Percentiles rank a stretch among this genome's conserved stretches.
These are phyloP conservation scores for Sphagnum contortum DNA, from an alignment of 225 moss, liverwort and hornwort genomes.

Conservation along the genomic window DNA sequence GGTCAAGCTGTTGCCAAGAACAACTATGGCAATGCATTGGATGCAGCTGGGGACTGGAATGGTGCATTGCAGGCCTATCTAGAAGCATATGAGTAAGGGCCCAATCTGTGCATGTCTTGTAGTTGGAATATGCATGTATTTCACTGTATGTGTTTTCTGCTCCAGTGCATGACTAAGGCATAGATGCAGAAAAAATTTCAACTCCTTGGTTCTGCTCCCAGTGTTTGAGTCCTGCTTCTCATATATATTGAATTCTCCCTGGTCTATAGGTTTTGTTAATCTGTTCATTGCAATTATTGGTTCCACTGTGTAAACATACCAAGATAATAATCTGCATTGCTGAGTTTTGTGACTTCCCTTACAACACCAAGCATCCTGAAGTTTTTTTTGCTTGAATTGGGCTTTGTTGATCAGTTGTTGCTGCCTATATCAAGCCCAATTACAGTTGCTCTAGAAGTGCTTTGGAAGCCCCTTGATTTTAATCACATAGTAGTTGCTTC, in stretches of 20 bases:
- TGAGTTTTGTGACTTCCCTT: no score
- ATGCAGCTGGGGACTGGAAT: slow-evolving; percentile 49
- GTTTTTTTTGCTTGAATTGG: no score
- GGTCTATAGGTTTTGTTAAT: neutral
- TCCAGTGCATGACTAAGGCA: neutral
- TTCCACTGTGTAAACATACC: no score
- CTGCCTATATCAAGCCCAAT: no score
- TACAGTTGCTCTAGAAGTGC: no score
- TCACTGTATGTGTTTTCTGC: neutral
- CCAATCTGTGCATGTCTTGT: neutral
- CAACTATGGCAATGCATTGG: slow-evolving; percentile 82
- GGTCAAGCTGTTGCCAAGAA: slow-evolving; percentile 82
- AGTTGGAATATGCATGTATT: neutral
- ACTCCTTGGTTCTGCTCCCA: neutral
- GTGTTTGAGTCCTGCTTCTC: neutral
- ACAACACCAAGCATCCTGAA: no score
- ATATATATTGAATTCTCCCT: neutral
- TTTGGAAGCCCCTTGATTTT: no score
- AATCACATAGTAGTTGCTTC: no score
- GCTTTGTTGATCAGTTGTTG: no score
- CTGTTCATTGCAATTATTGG: no score
- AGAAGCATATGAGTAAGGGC: slow-evolving; percentile 73
- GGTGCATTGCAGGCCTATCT: slow-evolving; percentile 66
- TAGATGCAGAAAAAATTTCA: neutral
- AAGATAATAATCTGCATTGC: no score